Evolutionary conservation across 345 rosid genomes (phyloP).

Genomic region (Gossypium longicalyx): DNA sequence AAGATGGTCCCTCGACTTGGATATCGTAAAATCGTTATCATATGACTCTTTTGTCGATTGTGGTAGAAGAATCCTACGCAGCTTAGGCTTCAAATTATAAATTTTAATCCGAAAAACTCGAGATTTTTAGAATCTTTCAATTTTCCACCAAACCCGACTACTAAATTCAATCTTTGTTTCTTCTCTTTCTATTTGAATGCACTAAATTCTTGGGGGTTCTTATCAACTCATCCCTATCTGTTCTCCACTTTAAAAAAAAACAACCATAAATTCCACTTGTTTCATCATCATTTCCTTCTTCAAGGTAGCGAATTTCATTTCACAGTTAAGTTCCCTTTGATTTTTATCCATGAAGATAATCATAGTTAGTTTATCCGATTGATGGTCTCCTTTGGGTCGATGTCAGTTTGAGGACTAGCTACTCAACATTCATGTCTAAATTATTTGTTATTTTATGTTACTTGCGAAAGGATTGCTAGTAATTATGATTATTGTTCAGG

Average conservation of each 20-base stretch:
- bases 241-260: neutral
- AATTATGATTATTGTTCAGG: neutral
- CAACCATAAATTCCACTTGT: too few species aligned
- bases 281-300: neutral
- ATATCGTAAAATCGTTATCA: neutral
- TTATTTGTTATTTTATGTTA: too few species aligned
- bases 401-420: too few species aligned
- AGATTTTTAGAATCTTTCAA: neutral
- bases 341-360: neutral
- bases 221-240: neutral
- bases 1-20: neutral
- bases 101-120: neutral
- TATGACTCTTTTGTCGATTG: neutral
- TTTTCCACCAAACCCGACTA: neutral
- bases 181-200: neutral
- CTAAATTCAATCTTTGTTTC: neutral
- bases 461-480: neutral
- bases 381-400: too few species aligned
- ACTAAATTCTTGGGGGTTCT: neutral
- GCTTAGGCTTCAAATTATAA: neutral
- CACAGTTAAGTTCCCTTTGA: neutral
- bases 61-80: neutral
- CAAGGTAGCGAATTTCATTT: neutral
- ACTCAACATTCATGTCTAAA: too few species aligned
- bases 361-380: neutral